Conservation (phyloP, 148 eudicot species). For the Spergularia bocconei region DNA sequence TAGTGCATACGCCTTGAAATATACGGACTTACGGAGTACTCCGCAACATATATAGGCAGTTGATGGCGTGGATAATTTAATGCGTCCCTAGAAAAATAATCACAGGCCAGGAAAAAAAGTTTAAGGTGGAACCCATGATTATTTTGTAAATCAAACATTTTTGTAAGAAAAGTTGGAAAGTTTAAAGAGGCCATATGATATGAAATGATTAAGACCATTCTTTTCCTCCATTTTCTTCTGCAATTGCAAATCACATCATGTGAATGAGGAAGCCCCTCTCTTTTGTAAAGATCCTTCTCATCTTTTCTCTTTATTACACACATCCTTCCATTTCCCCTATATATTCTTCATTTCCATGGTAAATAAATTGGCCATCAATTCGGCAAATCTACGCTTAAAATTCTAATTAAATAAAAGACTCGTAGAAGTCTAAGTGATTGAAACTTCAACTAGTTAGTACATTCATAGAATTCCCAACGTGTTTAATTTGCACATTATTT, state of each 20-base stretch:
- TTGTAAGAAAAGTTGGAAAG: conserved; percentile 13
- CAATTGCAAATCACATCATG: neutral
- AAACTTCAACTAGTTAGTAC: no score
- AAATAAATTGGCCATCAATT: no score
- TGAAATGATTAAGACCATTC: conserved; percentile 22
- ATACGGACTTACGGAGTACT: no score
- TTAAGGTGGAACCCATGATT: conserved; percentile 22
- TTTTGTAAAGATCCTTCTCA: conserved; percentile 16
- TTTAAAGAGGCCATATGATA: conserved; percentile 19
- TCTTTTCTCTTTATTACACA: neutral
- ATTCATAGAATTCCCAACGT: no score
- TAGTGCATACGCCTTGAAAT: no score
- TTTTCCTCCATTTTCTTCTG: neutral
- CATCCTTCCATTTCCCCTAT: neutral
- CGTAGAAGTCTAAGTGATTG: no score
- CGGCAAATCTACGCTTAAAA: no score
- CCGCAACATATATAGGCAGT: no score
- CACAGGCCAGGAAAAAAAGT: neutral
- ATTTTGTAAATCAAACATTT: conserved; percentile 1
- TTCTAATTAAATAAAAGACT: no score
- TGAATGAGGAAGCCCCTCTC: conserved; percentile 18
- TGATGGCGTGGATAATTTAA: no score
- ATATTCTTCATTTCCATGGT: neutral
- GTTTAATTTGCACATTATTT: no score
- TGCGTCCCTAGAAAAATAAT: neutral